Base-by-base conservation (phyloP, 257 asterid genomes). In the Solanum raphanifolium region DNA sequence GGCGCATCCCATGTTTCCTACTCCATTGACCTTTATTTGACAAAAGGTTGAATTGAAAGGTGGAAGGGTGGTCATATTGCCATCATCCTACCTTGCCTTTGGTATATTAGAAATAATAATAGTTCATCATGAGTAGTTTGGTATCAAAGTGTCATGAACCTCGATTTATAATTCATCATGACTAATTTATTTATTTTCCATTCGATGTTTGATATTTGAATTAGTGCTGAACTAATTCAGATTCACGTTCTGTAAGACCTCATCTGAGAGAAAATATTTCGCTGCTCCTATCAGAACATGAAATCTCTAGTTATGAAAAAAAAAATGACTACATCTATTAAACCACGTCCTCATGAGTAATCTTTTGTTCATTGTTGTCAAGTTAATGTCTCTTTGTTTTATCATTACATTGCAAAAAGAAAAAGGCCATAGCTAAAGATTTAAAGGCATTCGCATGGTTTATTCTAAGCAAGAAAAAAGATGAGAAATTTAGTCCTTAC, bases 221-320 rank as follows among this genome's bases (percentile, higher is more conserved):
- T 62, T 62, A n/a, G 13, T n/a, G 7, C 0, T 0, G 1, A 62
- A 62, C 3, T 62, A 62, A 62, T 62, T 9, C 0, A n/a, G 0
- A 23, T 23, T 62, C 3, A n/a, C 0, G 1, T 9, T 3, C 0
- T 1, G 1, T 4, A 62, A 6, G 31, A 0, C 2, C 1, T 62
- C 16, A n/a, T 62, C 1, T 9, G 7, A 23, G 13, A n/a, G 7
- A 9, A 62, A 52, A 7, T 10, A 1, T 0, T 52, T 2, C 10
- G 6, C 7, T 52, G 32, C 1, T 10, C 3, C 6, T 62, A 0
- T 0, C 3, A 62, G 1, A 62, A 62, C 1, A 7, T 10, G 3
- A 62, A 2, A 62, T 9, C 0, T 10, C 6, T 7, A 12, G 2
- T 62, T 4, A 10, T 0, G 13, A n/a, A 62, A 3, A 0, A 20